Base-by-base conservation (phyloP, 2,329 filamentous ascomycete species). In the Cryphonectria japonica region DNA sequence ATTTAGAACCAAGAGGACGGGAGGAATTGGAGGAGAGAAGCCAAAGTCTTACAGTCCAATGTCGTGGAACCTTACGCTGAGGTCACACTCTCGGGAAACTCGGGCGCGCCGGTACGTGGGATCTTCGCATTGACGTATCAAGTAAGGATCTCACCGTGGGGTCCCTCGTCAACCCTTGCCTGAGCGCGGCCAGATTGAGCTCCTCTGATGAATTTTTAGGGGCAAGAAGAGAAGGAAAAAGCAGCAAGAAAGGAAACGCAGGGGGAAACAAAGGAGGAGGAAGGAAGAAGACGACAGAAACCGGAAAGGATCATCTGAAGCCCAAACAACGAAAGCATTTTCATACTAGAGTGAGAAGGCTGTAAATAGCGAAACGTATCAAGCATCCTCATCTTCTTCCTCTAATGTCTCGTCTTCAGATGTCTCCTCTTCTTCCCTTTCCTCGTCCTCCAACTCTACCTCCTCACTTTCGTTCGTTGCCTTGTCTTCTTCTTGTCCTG, bases 11-110 rank as follows among this genome's bases (percentile, higher is more conserved):
- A 26, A 16, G n/a, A n/a, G 37, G 59, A 14, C 6, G n/a, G 32
- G 2, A 67, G 65, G 52, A 59, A 43, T 52, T 65, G 39, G 57
- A 63, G 32, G n/a, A 62, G 46, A 59, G 59, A n/a, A 43, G 41
- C 39, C 41, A 54, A 37, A 37, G 67, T 68, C 59, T 68, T n/a
- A 68, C 67, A 43, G 41, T 41, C 26, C 9, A 32, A 54, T 11
- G 32, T 52, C 39, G 67, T 68, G 67, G 14, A 41, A 68, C 43
- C 13, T 29, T 37, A 43, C 7, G 39, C 39, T 29, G 9, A 62
- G 46, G 57, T 68, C 29, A 68, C 32, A n/a, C 46, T n/a, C 19
- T 26, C 39, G 43, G 13, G 43, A 46, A 43, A 41, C 19, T 67
- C 54, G 63, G 43, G 63, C 43, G 46, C 29, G 22, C 26, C 63